A percentile compares a stretch with the other conserved stretches of the same genome.
Evolutionary conservation across 108 stramenopile species (phyloP).

Genomic region (Cyclotella choctawhatcheeana): DNA sequence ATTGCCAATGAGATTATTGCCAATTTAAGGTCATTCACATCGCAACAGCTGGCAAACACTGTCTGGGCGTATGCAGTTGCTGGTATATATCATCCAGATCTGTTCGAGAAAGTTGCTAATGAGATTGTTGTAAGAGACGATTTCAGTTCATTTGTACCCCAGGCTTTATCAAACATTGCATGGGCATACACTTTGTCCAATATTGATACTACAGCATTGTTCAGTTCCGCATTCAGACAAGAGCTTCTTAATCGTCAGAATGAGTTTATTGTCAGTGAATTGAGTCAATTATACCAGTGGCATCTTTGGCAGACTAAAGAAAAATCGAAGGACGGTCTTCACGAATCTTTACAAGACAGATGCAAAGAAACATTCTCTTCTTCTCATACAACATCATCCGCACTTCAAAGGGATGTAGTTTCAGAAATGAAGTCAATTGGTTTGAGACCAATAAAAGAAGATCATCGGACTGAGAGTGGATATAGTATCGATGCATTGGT

Average conservation of each 20-base stretch:
- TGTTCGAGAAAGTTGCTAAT: background rate
- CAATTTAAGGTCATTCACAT: background rate
- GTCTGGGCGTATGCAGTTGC: background rate
- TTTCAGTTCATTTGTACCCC: background rate
- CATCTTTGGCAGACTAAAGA: background rate
- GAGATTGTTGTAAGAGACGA: background rate
- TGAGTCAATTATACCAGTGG: constrained; percentile 5
- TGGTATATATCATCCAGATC: background rate
- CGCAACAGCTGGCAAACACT: background rate
- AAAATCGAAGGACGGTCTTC: background rate
- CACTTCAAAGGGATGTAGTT: background rate
- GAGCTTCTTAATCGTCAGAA: background rate
- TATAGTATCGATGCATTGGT: background rate
- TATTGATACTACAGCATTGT: background rate
- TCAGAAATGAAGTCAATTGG: background rate
- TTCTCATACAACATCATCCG: background rate
- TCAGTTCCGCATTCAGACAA: background rate
- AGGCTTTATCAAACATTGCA: background rate
- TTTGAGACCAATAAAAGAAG: background rate
- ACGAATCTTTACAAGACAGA: background rate
- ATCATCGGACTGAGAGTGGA: background rate
- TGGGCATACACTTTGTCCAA: background rate
- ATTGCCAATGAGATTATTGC: background rate
- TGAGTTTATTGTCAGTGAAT: background rate
- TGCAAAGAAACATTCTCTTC: background rate